Evolutionary conservation across 768 basidiomycete genomes (phyloP).

Genomic region (Suillus cothurnatus): DNA sequence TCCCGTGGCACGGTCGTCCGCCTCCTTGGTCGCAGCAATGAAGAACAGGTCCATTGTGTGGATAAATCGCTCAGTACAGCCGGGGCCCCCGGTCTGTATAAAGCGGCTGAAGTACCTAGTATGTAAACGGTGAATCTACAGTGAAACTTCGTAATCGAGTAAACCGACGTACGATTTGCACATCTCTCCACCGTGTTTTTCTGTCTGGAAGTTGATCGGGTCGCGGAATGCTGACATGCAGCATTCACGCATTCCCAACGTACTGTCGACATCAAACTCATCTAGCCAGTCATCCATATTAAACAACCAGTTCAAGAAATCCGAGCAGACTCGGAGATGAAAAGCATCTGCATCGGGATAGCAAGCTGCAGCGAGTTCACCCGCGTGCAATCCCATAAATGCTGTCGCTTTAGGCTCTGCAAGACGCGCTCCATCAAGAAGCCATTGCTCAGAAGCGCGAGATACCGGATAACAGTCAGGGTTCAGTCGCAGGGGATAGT

Average conservation of each 20-base stretch:
- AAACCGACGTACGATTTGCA: slow-evolving; percentile 35
- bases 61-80: slow-evolving; percentile 43
- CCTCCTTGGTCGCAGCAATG: slow-evolving; percentile 45
- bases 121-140: slow-evolving; percentile 13
- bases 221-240: slow-evolving; percentile 34
- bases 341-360: slow-evolving; percentile 52
- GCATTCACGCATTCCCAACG: slow-evolving; percentile 31
- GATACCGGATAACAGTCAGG: slow-evolving; percentile 37
- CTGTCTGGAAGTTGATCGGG: slow-evolving; percentile 28
- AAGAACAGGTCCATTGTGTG: slow-evolving; percentile 43
- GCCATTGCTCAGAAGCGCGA: slow-evolving; percentile 40
- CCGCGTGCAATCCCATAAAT: slow-evolving; percentile 56
- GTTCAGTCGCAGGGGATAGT: slow-evolving; percentile 39
- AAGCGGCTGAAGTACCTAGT: slow-evolving; percentile 41
- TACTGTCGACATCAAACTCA: slow-evolving; percentile 33
- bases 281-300: slow-evolving; percentile 36
- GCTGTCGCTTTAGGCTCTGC: slow-evolving; percentile 24
- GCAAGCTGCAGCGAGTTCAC: slow-evolving; percentile 61
- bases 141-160: background rate
- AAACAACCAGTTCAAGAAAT: slow-evolving; percentile 51
- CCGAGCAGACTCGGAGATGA: slow-evolving; percentile 58
- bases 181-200: slow-evolving; percentile 33
- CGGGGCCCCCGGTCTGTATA: slow-evolving; percentile 39
- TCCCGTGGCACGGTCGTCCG: slow-evolving; percentile 42
- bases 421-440: slow-evolving; percentile 21